Conservation (phyloP, 345 rosid genomes). For the Brassica juncea region DNA sequence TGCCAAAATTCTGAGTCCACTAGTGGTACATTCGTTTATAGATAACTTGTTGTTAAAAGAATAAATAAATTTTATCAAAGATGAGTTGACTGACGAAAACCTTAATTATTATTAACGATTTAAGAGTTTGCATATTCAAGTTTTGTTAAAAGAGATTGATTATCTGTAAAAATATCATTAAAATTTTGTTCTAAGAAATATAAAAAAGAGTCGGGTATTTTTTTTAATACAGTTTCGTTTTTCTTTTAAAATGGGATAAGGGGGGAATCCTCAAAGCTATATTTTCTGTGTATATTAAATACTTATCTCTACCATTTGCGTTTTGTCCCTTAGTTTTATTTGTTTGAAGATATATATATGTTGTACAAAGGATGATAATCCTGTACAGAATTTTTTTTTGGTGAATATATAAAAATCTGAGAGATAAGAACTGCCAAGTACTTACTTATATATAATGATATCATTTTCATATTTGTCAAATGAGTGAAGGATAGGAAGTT, state of each 20-base stretch:
- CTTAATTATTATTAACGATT: neutral
- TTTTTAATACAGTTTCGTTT: too few species aligned
- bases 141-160: neutral
- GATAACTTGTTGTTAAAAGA: neutral
- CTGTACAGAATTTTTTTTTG: neutral
- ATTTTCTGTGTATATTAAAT: neutral
- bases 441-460: neutral
- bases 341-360: neutral
- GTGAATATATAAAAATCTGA: neutral
- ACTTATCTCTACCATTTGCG: too few species aligned
- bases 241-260: too few species aligned
- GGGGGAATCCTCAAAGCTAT: neutral
- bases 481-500: conserved; percentile 12
- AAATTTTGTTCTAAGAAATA: too few species aligned
- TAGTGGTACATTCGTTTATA: neutral
- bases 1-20: neutral
- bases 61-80: neutral
- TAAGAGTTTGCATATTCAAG: neutral
- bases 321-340: neutral
- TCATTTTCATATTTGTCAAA: neutral
- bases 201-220: too few species aligned
- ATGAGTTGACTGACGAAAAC: neutral
- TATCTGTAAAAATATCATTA: too few species aligned
- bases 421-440: neutral
- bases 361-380: neutral